phyloP scores from a whole-genome alignment of 139 green algal genomes.

The Auxenochlorella pyrenoidosa region DNA sequence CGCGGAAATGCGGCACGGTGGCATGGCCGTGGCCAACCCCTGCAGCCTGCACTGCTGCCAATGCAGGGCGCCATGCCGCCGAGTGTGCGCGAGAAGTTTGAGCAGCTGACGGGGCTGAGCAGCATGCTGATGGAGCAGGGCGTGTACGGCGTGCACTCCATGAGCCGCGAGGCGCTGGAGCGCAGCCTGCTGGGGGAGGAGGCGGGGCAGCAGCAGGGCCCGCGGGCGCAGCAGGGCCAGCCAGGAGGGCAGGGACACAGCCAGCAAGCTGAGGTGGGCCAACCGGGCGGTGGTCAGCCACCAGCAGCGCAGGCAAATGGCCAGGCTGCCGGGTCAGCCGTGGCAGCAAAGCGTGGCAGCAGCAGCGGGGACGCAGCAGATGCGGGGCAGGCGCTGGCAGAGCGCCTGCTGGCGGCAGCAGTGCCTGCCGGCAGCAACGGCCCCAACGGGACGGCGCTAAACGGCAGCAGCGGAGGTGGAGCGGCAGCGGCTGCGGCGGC shows the following conservation, averaged over 20 bases:
- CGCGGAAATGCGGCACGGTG: no score
- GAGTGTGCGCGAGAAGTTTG: constrained; percentile 25
- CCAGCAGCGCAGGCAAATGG: no score
- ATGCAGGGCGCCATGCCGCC: constrained; percentile 26
- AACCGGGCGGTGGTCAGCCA: no score
- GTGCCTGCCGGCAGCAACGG: not conserved
- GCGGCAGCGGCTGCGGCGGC: not conserved
- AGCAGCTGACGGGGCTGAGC: constrained; percentile 52
- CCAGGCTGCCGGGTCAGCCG: no score
- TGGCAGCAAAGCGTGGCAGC: not conserved
- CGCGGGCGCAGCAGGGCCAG: not conserved
- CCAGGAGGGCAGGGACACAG: not conserved
- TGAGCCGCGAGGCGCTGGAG: constrained; percentile 35
- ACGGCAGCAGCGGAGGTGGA: not conserved
- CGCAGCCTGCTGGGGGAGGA: not conserved
- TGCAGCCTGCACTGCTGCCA: no score
- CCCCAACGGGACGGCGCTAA: not conserved
- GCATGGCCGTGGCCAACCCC: no score
- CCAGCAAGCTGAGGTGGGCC: not conserved
- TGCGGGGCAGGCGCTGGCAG: constrained; percentile 16
- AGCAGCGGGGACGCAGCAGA: not conserved
- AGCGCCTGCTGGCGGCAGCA: constrained; percentile 12
- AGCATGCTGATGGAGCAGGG: constrained; percentile 56
- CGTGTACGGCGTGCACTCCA: constrained; percentile 53
- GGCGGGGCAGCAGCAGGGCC: not conserved